Base-by-base conservation (phyloP, 2,329 filamentous ascomycete species). In the Chalara sp. region DNA sequence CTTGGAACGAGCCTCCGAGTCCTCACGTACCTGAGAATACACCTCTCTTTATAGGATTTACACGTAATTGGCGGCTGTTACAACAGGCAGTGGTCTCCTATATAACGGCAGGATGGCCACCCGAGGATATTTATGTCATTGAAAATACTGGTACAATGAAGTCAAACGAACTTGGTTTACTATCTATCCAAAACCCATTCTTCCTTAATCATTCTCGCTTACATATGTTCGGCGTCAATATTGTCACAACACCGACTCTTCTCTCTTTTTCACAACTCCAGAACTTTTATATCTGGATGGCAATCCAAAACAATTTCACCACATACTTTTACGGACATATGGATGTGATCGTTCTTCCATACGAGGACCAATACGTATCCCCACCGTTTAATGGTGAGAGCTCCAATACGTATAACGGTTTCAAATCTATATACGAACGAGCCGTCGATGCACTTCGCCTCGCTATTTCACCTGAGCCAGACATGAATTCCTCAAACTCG, bases 1-100 rank as follows among this genome's bases (percentile, higher is more conserved):
- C 41, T 11, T 76, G 74, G 67, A 77, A 76, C 55, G 48, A 61
- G 6, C 69, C 74, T 7, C 69, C 74, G 0, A 60, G 63, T 11
- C 55, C 64, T 39, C 65, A 72, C 50, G 60, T 69, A 4, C 68
- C 70, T 58, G 66, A 66, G 47, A 63, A 67, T 5, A 74, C 79
- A 4, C 77, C 79, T 2, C 69, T 83, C 7, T 68, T 81, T 45
- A 79, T 82, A 53, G 76, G 78, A n/a, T 83, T 82, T 65, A 80
- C 78, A 0, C 69, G 77, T 33, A 73, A 74, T 50, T 80, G 74
- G 72, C 72, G 72, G 2, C 66, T 81, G 51, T 68, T 83, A 1
- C 70, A 78, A 12, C 79, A 82, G 63, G 68, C 72, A 3, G 73
- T 82, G 1, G 70, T 79, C 8, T 74, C 70, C 7, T 83, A 82